A percentile compares a stretch with the other conserved stretches of the same genome.
Conservation (phyloP, 495 filamentous ascomycete species). For the Aspergillus egyptiacus region DNA sequence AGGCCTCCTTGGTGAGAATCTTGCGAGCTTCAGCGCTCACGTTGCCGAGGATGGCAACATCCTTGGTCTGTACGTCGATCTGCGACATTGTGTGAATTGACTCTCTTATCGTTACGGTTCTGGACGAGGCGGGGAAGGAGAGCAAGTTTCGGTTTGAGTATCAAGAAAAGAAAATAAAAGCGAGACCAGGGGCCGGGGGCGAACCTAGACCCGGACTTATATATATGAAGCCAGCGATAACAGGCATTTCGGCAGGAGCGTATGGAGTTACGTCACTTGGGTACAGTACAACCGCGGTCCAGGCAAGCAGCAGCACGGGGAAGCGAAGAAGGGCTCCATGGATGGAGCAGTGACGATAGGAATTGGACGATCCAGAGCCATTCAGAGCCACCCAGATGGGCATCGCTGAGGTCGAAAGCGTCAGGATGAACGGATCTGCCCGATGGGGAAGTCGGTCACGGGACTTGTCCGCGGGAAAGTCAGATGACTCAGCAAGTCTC, state of each 20-base stretch:
- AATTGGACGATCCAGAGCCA: too few relatives aligned
- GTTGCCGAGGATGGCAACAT: slow-evolving; percentile 76
- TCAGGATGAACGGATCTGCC: slow-evolving; percentile 16
- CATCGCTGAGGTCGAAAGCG: not conserved
- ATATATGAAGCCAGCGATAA: slow-evolving; percentile 21
- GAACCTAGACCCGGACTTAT: slow-evolving; percentile 10
- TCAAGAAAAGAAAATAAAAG: slow-evolving; percentile 8
- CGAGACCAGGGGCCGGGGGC: not conserved
- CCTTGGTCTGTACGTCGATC: slow-evolving; percentile 72
- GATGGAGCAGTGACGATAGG: slow-evolving; percentile 8
- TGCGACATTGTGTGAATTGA: slow-evolving; percentile 53
- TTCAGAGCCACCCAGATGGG: slow-evolving; percentile 4
- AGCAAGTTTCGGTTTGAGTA: slow-evolving; percentile 3
- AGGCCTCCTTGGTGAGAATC: slow-evolving; percentile 86
- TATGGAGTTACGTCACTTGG: slow-evolving; percentile 29
- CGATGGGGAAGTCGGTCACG: slow-evolving; percentile 6
- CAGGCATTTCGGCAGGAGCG: slow-evolving; percentile 18
- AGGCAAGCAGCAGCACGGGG: slow-evolving; percentile 6
- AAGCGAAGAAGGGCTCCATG: slow-evolving; percentile 5
- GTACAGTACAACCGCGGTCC: slow-evolving; percentile 30
- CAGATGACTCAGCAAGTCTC: slow-evolving; percentile 11
- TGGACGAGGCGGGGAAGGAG: not conserved
- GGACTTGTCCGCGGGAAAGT: slow-evolving; percentile 35
- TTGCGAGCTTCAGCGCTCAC: slow-evolving; percentile 75
- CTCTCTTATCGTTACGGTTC: slow-evolving; percentile 2